Conservation (phyloP, 805 yeast species). For the Yueomyces sinensis region DNA sequence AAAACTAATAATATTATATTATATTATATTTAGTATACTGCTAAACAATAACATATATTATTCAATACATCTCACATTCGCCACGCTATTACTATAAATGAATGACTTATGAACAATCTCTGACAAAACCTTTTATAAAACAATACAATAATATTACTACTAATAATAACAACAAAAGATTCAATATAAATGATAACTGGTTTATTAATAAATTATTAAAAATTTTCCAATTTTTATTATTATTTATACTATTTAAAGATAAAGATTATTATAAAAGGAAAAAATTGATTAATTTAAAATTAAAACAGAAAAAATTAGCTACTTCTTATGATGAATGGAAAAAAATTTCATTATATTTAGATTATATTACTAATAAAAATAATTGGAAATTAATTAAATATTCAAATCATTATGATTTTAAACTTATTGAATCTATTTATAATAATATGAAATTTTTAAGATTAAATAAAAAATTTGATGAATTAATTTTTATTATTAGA, state of each 20-base stretch:
- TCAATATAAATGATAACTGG: too few species aligned
- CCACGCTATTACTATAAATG: too few species aligned
- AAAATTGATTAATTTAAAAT: constrained; percentile 25
- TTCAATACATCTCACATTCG: too few species aligned
- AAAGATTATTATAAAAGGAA: constrained; percentile 12
- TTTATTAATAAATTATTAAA: too few species aligned
- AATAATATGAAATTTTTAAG: constrained; percentile 50
- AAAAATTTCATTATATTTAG: constrained; percentile 47
- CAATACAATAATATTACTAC: too few species aligned
- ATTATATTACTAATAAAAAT: constrained; percentile 47
- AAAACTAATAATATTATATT: too few species aligned
- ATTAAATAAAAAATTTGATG: constrained; percentile 38
- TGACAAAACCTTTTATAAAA: too few species aligned
- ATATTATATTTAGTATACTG: too few species aligned
- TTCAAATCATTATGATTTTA: constrained; percentile 62
- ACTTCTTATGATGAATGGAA: constrained; percentile 55
- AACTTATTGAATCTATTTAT: constrained; percentile 40
- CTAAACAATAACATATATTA: too few species aligned
- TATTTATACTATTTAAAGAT: neutral
- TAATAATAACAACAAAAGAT: too few species aligned
- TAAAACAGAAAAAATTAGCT: constrained; percentile 35
- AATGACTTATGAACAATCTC: too few species aligned
- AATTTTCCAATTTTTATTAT: too few species aligned
- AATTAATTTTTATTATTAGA: constrained; percentile 59
- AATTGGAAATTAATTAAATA: constrained; percentile 57